phyloP scores from a whole-genome alignment of 768 basidiomycete species.

The Tricholoma sp. region DNA sequence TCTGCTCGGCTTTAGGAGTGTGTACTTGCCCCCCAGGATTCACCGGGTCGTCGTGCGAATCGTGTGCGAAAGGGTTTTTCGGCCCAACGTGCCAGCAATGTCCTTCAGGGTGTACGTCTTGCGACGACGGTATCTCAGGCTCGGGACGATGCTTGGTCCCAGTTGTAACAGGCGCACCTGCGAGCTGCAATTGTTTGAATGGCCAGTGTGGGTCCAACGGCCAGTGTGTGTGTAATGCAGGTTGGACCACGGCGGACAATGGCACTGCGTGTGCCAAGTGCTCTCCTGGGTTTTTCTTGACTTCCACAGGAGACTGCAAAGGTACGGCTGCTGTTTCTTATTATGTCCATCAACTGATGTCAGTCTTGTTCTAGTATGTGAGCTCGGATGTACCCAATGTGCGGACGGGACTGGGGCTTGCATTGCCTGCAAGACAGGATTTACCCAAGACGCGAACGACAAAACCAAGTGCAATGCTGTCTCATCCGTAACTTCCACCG shows the following conservation, averaged over 20 bases:
- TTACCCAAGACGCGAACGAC: conserved; percentile 62
- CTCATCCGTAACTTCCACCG: conserved; percentile 44
- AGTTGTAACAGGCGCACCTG: conserved; percentile 45
- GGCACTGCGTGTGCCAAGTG: conserved; percentile 79
- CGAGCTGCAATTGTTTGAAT: conserved; percentile 78
- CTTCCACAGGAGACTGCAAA: conserved; percentile 66
- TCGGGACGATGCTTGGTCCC: conserved; percentile 64
- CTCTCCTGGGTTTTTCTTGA: conserved; percentile 68
- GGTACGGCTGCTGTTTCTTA: conserved; percentile 32
- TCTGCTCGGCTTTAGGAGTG: conserved; percentile 65
- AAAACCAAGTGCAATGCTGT: conserved; percentile 58
- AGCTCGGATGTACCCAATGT: conserved; percentile 68
- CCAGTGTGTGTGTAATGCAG: conserved; percentile 70
- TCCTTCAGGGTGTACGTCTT: conserved; percentile 59
- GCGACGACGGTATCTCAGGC: conserved; percentile 78
- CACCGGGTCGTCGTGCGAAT: conserved; percentile 74
- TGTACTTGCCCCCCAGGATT: conserved; percentile 75
- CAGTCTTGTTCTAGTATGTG: conserved; percentile 47
- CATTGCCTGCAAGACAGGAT: conserved; percentile 63
- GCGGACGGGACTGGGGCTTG: conserved; percentile 66
- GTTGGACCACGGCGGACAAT: conserved; percentile 66
- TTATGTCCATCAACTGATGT: conserved; percentile 5
- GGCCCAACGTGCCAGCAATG: conserved; percentile 69
- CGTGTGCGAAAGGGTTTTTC: conserved; percentile 70
- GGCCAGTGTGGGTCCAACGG: conserved; percentile 67